Conservation (phyloP, 331 rosid genomes). For the Arachis monticola region DNA sequence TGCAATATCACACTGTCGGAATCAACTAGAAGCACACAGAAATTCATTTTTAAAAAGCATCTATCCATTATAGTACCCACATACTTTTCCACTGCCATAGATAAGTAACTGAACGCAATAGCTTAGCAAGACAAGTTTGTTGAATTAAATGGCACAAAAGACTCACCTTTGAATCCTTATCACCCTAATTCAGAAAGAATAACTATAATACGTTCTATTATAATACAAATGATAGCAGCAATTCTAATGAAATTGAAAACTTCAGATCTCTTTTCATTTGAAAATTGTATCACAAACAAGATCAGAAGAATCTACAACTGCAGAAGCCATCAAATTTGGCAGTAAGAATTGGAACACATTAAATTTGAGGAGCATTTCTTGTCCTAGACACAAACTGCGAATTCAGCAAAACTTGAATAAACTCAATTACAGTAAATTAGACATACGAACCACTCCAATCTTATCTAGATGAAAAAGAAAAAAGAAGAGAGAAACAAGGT, state of each 20-base stretch:
- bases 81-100: not conserved
- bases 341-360: slow-evolving; percentile 15
- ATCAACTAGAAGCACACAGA: slow-evolving; percentile 17
- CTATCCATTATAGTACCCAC: not conserved
- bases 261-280: slow-evolving; percentile 26
- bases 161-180: not conserved
- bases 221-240: not conserved
- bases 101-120: slow-evolving; percentile 17
- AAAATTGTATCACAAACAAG: slow-evolving; percentile 6
- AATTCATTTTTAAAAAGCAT: slow-evolving; percentile 2
- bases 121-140: not conserved
- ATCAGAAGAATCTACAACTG: slow-evolving; percentile 4
- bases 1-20: not conserved
- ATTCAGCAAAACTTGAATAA: slow-evolving; percentile 16
- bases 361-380: slow-evolving; percentile 10
- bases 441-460: not conserved
- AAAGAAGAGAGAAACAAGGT: not conserved
- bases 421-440: slow-evolving; percentile 8
- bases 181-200: not conserved
- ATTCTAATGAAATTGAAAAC: slow-evolving; percentile 7
- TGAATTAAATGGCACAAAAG: slow-evolving; percentile 28
- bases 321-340: not conserved
- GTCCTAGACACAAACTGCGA: slow-evolving; percentile 7
- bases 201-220: not conserved
- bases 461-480: not conserved